A percentile compares a stretch with the other conserved stretches of the same genome.
Evolutionary conservation across 2,329 filamentous ascomycete genomes (phyloP).

Genomic region (Pyrenochaeta sp.): DNA sequence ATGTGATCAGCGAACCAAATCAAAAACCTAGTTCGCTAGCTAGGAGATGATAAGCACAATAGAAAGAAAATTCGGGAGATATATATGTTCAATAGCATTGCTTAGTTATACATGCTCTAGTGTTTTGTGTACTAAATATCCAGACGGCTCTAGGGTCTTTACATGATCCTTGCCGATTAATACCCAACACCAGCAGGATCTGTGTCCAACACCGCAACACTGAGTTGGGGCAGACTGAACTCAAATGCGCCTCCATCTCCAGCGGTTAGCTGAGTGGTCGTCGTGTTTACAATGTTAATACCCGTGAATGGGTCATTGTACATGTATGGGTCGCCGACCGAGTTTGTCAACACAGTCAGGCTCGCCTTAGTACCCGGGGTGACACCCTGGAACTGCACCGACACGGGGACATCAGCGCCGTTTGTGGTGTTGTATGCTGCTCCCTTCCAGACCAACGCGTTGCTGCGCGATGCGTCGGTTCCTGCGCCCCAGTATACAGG

Average conservation of each 20-base stretch:
- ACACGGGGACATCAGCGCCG: slow-evolving; percentile 26
- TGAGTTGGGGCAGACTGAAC: slow-evolving; percentile 64
- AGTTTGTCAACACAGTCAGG: slow-evolving; percentile 56
- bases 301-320: slow-evolving; percentile 58
- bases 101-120: too few relatives aligned
- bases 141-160: too few relatives aligned
- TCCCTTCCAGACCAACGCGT: slow-evolving; percentile 54
- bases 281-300: slow-evolving; percentile 49
- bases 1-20: too few relatives aligned
- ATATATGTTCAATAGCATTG: too few relatives aligned
- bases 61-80: too few relatives aligned
- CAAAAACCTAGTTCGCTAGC: too few relatives aligned
- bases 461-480: slow-evolving; percentile 36
- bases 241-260: slow-evolving; percentile 58
- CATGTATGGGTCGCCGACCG: slow-evolving; percentile 49
- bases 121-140: too few relatives aligned
- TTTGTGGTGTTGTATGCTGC: slow-evolving; percentile 60
- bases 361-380: slow-evolving; percentile 33
- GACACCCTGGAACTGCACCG: slow-evolving; percentile 41
- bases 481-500: slow-evolving; percentile 59
- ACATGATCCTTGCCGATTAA: neutral
- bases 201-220: slow-evolving; percentile 64
- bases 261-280: slow-evolving; percentile 27
- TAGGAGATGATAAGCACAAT: too few relatives aligned
- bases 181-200: slow-evolving; percentile 13